Evolutionary conservation across 805 yeast genomes (phyloP).

Genomic region (Pichia occidentalis): DNA sequence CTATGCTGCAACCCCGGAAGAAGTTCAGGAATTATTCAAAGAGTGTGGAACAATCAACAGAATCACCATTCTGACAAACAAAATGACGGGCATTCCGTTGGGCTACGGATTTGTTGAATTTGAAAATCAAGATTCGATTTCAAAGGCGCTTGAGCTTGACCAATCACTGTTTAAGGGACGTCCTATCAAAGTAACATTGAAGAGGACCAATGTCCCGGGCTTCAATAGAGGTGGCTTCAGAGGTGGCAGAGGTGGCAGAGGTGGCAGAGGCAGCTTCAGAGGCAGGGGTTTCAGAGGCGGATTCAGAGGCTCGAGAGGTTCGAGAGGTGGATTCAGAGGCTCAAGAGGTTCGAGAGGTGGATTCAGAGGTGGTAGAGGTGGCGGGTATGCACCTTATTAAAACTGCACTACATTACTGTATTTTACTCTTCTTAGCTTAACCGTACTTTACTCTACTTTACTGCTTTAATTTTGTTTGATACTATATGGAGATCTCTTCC

Average conservation of each 20-base stretch:
- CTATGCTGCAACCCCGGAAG: conserved; percentile 71
- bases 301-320: conserved; percentile 22
- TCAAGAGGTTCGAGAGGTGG: conserved; percentile 33
- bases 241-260: conserved; percentile 32
- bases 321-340: conserved; percentile 36
- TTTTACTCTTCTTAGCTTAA: no score
- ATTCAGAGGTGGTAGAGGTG: conserved; percentile 13
- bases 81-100: conserved; percentile 72
- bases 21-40: conserved; percentile 67
- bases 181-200: conserved; percentile 64
- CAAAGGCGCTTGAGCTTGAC: conserved; percentile 55
- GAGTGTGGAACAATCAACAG: conserved; percentile 68
- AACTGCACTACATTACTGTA: no score
- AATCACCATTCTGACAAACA: conserved; percentile 70
- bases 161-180: conserved; percentile 65
- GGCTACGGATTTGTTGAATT: conserved; percentile 88
- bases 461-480: no score
- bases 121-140: conserved; percentile 56
- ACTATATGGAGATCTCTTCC: no score
- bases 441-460: no score
- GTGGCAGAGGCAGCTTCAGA: conserved; percentile 21
- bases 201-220: conserved; percentile 80
- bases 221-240: conserved; percentile 51
- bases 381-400: conserved; percentile 30
- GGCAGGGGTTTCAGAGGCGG: conserved; percentile 18